These are phyloP conservation scores for Penicillium occitanis DNA, from an alignment of 2,329 filamentous ascomycete genomes.

Conservation along the genomic window DNA sequence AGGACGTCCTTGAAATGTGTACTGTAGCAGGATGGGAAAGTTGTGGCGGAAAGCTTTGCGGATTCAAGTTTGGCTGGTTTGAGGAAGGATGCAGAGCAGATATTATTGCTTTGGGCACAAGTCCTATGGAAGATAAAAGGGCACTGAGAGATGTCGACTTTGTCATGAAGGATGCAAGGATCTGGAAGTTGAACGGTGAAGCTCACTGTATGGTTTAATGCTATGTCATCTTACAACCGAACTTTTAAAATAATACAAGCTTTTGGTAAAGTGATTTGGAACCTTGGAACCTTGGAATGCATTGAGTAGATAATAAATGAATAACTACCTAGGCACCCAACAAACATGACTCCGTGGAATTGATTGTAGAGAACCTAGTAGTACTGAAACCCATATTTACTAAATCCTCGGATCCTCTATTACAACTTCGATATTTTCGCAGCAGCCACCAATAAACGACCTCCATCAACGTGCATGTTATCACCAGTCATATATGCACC, in stretches of 20 bases:
- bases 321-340: too few relatives aligned
- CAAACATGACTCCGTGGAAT: too few relatives aligned
- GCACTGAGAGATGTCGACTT: neutral
- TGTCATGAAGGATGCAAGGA: neutral
- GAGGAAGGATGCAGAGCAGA: slow-evolving; percentile 53
- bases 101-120: slow-evolving; percentile 51
- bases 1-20: slow-evolving; percentile 52
- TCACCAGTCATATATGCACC: neutral
- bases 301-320: too few relatives aligned
- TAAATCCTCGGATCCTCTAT: neutral
- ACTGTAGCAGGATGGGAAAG: slow-evolving; percentile 58
- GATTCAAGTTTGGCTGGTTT: slow-evolving; percentile 54
- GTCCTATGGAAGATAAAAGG: slow-evolving; percentile 33
- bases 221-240: too few relatives aligned
- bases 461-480: neutral
- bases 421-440: neutral
- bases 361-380: too few relatives aligned
- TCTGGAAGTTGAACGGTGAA: neutral
- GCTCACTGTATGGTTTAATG: neutral
- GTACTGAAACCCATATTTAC: too few relatives aligned
- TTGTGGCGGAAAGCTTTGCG: slow-evolving; percentile 55
- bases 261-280: too few relatives aligned
- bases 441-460: neutral
- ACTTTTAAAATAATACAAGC: too few relatives aligned
- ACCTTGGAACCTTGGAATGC: too few relatives aligned